Conservation (phyloP, 768 basidiomycete genomes). For the Leccinum ochraceum region DNA sequence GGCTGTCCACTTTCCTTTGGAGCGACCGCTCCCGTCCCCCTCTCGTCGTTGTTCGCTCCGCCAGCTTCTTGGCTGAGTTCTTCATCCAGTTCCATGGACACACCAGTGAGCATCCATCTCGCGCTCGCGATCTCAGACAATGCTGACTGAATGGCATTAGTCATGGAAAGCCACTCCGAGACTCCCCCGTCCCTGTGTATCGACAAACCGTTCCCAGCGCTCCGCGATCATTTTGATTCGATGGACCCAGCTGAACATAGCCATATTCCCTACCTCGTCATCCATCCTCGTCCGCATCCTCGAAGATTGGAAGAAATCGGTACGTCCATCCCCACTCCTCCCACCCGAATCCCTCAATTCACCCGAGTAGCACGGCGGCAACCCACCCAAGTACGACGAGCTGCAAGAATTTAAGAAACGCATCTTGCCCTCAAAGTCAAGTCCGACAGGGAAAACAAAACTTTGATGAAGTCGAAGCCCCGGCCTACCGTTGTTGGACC, state of each 20-base stretch:
- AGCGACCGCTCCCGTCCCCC: slow-evolving; percentile 55
- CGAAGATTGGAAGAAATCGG: slow-evolving; percentile 79
- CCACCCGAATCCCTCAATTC: not conserved
- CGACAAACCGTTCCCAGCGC: slow-evolving; percentile 83
- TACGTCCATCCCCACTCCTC: slow-evolving; percentile 36
- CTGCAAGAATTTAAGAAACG: slow-evolving; percentile 74
- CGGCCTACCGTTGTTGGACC: slow-evolving; percentile 82
- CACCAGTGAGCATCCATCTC: slow-evolving; percentile 52
- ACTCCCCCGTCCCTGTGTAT: slow-evolving; percentile 75
- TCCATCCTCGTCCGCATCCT: slow-evolving; percentile 75
- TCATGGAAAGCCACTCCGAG: slow-evolving; percentile 88
- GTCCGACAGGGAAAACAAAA: slow-evolving; percentile 83
- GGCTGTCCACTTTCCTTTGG: slow-evolving; percentile 72
- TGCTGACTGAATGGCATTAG: slow-evolving; percentile 38
- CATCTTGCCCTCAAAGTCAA: slow-evolving; percentile 64
- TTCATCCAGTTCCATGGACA: slow-evolving; percentile 90
- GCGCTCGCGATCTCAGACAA: not conserved
- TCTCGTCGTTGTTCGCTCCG: slow-evolving; percentile 77
- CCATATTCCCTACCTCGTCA: slow-evolving; percentile 88
- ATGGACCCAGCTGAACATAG: slow-evolving; percentile 90
- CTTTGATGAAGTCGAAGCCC: slow-evolving; percentile 86
- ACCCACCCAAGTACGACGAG: slow-evolving; percentile 56
- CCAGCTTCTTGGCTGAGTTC: slow-evolving; percentile 92
- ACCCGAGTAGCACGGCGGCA: slow-evolving; percentile 60
- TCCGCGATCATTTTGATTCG: slow-evolving; percentile 71